A percentile compares a stretch with the other conserved stretches of the same genome.
Conservation (phyloP, 2,329 filamentous ascomycete species). For the Cryphonectria japonica region DNA sequence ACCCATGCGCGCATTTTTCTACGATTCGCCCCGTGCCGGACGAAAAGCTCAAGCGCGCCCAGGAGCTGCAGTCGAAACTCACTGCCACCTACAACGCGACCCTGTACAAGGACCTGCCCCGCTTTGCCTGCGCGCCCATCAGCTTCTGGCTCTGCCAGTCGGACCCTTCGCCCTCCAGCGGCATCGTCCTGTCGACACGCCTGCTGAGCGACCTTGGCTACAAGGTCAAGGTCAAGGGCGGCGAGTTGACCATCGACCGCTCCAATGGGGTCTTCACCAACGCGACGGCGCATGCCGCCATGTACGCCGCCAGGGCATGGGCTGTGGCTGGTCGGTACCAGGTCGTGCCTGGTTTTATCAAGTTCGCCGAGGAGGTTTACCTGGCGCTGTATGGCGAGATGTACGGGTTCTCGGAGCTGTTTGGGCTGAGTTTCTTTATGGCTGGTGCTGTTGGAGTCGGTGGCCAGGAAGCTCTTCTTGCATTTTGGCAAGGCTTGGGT, state of each 20-base stretch:
- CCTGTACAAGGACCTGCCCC: constrained; percentile 4
- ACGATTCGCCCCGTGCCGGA: no score
- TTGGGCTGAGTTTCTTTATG: not conserved
- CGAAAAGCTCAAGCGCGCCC: not conserved
- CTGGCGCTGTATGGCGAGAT: not conserved
- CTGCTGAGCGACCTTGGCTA: not conserved
- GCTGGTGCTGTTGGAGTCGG: not conserved
- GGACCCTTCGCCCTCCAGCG: not conserved
- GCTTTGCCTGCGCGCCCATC: not conserved
- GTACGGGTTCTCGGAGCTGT: not conserved
- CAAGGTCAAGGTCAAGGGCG: not conserved
- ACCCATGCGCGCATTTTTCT: not conserved
- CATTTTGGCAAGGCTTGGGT: not conserved
- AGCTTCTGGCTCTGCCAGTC: not conserved
- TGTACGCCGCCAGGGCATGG: not conserved
- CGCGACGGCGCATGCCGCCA: not conserved
- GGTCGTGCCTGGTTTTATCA: not conserved
- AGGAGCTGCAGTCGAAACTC: not conserved
- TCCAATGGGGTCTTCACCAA: not conserved
- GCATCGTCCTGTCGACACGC: not conserved
- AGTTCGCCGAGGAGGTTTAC: constrained; percentile 9
- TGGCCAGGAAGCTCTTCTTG: not conserved
- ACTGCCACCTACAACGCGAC: constrained; percentile 7
- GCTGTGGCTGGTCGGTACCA: not conserved
- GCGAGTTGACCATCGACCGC: constrained; percentile 6